Percentiles rank a stretch among this genome's conserved stretches.
These are phyloP conservation scores for Globisporangium ultimum DNA, from an alignment of 352 stramenopile species.

Conservation along the genomic window DNA sequence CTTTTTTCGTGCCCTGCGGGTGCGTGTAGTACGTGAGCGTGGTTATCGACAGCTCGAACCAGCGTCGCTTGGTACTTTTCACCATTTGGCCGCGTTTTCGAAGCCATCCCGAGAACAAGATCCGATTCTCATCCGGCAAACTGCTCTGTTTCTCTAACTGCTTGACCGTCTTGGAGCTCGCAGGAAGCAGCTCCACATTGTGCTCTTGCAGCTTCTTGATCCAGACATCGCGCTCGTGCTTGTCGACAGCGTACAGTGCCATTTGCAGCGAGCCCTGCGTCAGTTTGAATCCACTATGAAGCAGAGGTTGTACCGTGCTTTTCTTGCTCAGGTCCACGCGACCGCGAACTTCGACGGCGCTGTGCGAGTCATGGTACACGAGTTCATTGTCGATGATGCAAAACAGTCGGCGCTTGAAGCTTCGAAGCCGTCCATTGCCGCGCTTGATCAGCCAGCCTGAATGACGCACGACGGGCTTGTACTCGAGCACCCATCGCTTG, in stretches of 20 bases:
- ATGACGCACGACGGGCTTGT: conserved; percentile 78
- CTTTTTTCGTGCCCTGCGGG: conserved; percentile 73
- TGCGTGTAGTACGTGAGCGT: conserved; percentile 79
- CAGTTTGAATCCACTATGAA: conserved; percentile 78
- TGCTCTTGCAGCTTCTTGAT: conserved; percentile 78
- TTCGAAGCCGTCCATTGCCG: conserved; percentile 57
- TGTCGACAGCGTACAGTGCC: conserved; percentile 75
- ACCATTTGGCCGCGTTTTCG: conserved; percentile 82
- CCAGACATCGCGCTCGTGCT: conserved; percentile 77
- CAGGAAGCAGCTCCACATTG: conserved; percentile 55
- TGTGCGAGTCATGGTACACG: conserved; percentile 82
- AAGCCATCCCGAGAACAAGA: conserved; percentile 80
- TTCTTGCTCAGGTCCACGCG: conserved; percentile 66
- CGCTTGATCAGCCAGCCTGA: conserved; percentile 88
- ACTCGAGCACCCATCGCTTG: conserved; percentile 68
- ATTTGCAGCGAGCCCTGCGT: conserved; percentile 71
- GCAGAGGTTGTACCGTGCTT: conserved; percentile 58
- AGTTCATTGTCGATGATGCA: conserved; percentile 85
- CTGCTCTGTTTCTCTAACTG: conserved; percentile 54
- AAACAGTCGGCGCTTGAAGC: conserved; percentile 85
- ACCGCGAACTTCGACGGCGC: conserved; percentile 71
- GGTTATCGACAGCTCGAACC: conserved; percentile 73
- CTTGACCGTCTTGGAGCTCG: conserved; percentile 48
- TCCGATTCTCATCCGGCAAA: conserved; percentile 42
- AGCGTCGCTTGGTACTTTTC: conserved; percentile 83